phyloP scores from a whole-genome alignment of 306 rosid genomes.

The Prosopis cineraria region DNA sequence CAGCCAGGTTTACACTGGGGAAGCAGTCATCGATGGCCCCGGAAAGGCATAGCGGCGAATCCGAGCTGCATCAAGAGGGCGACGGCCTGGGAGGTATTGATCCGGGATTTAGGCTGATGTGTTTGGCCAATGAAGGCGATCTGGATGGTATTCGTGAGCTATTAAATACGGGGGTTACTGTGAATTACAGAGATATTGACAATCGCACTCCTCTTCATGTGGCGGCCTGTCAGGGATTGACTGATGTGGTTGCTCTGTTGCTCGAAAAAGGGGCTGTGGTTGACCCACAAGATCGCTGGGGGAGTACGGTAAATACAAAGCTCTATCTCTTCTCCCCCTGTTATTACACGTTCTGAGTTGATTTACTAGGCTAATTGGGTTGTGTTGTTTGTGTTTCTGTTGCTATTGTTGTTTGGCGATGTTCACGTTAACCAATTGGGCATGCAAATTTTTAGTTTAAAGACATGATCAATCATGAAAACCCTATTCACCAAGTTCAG shows the following conservation, averaged over 20 bases:
- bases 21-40: constrained; percentile 94
- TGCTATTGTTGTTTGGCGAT: not conserved
- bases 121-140: constrained; percentile 78
- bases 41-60: constrained; percentile 36
- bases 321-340: not conserved
- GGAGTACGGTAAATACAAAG: constrained; percentile 69
- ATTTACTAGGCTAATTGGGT: not conserved
- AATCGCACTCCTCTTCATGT: constrained; percentile 85
- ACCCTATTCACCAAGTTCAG: constrained; percentile 5
- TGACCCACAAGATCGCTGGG: constrained; percentile 90
- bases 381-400: not conserved
- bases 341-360: not conserved
- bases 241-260: constrained; percentile 70
- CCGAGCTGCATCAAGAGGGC: constrained; percentile 8
- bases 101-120: constrained; percentile 77
- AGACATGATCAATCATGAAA: not conserved
- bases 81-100: constrained; percentile 45
- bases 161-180: constrained; percentile 65
- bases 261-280: constrained; percentile 75
- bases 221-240: constrained; percentile 82
- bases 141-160: constrained; percentile 77
- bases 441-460: not conserved
- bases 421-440: not conserved
- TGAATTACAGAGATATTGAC: constrained; percentile 77
- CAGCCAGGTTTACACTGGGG: constrained; percentile 64